A percentile compares a stretch with the other conserved stretches of the same genome.
These are phyloP conservation scores for Boletus huronensis DNA, from an alignment of 768 basidiomycete genomes.

Conservation along the genomic window DNA sequence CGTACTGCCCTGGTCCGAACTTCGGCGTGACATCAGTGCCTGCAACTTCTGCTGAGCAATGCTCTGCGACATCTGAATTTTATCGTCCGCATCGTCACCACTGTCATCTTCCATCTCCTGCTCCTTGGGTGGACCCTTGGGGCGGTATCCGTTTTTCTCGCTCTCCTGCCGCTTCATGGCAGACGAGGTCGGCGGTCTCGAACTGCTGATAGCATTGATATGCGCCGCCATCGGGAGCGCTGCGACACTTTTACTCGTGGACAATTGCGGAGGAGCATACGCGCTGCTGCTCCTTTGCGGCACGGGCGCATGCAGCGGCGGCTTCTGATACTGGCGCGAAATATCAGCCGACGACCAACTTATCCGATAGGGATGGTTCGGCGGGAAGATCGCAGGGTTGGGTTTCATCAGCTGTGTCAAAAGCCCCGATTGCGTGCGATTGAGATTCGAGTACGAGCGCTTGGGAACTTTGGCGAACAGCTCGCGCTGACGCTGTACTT, in stretches of 20 bases:
- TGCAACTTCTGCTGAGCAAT: constrained; percentile 66
- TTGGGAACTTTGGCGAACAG: constrained; percentile 69
- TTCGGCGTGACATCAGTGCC: constrained; percentile 49
- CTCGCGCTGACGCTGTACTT: constrained; percentile 62
- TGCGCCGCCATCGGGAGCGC: constrained; percentile 56
- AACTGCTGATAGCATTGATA: constrained; percentile 38
- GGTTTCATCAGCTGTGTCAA: constrained; percentile 72
- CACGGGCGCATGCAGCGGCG: constrained; percentile 16
- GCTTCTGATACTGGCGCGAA: constrained; percentile 21
- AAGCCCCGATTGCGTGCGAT: constrained; percentile 52
- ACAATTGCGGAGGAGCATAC: constrained; percentile 36
- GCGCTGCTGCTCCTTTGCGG: constrained; percentile 30
- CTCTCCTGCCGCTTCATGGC: constrained; percentile 25
- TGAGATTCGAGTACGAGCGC: constrained; percentile 59
- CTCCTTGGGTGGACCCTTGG: constrained; percentile 61
- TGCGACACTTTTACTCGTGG: constrained; percentile 53
- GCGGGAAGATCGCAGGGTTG: constrained; percentile 56
- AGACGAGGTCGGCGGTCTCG: constrained; percentile 24
- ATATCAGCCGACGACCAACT: constrained; percentile 51
- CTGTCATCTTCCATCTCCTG: constrained; percentile 67
- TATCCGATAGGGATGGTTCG: constrained; percentile 54
- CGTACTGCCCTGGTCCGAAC: constrained; percentile 27
- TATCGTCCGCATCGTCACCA: constrained; percentile 47
- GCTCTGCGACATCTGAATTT: constrained; percentile 58
- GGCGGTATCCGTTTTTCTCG: constrained; percentile 48